phyloP scores from a whole-genome alignment of 148 eudicot species.

The Cornus kousa region DNA sequence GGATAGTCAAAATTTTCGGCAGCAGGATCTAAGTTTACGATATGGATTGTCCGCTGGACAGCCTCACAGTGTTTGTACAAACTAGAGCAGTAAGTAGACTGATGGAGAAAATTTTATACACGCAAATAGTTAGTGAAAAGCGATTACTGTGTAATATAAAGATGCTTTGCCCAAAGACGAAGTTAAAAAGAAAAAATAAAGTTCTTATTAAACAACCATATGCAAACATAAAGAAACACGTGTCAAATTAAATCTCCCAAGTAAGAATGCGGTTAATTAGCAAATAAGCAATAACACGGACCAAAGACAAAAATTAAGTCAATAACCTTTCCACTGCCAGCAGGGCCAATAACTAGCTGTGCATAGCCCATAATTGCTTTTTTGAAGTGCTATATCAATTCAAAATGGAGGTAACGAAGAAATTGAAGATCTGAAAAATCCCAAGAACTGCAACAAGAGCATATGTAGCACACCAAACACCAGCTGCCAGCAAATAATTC shows the following conservation, averaged over 20 bases:
- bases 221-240: not conserved
- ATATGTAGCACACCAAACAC: constrained; percentile 40
- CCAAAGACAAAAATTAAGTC: not conserved
- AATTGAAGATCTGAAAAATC: constrained; percentile 26
- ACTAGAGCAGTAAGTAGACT: constrained; percentile 93
- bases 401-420: constrained; percentile 16
- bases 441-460: constrained; percentile 40
- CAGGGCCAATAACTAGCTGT: constrained; percentile 81
- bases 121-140: not conserved
- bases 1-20: constrained; percentile 94
- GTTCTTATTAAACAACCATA: not conserved
- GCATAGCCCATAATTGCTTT: constrained; percentile 68
- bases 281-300: not conserved
- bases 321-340: constrained; percentile 75
- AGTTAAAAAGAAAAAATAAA: not conserved
- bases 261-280: too few species aligned
- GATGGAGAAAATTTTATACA: constrained; percentile 5
- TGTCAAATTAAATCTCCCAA: not conserved
- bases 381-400: constrained; percentile 9
- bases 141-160: not conserved
- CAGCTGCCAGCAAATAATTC: constrained; percentile 31
- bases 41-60: constrained; percentile 52
- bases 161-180: not conserved
- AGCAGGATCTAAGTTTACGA: constrained; percentile 93
- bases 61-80: constrained; percentile 81